These are phyloP conservation scores for Polyplosphaeria fusca DNA, from an alignment of 495 filamentous ascomycete genomes.

Conservation along the genomic window DNA sequence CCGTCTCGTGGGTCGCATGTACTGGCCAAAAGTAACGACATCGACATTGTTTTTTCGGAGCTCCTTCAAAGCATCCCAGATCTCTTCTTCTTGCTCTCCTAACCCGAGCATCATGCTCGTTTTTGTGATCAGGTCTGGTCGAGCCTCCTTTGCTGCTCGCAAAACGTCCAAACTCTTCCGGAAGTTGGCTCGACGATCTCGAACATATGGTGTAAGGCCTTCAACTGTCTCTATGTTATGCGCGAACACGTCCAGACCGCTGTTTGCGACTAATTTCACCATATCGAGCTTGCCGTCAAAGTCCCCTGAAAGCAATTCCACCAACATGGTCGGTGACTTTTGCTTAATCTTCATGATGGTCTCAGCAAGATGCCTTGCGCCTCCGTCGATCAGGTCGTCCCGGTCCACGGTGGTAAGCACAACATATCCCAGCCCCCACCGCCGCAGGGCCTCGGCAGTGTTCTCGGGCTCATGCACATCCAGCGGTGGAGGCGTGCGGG, in stretches of 20 bases:
- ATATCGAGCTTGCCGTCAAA: slow-evolving; percentile 78
- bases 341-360: slow-evolving; percentile 91
- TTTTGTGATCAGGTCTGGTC: slow-evolving; percentile 82
- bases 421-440: slow-evolving; percentile 95
- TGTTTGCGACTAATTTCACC: slow-evolving; percentile 75
- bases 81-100: slow-evolving; percentile 87
- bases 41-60: slow-evolving; percentile 78
- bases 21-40: slow-evolving; percentile 96
- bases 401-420: slow-evolving; percentile 91
- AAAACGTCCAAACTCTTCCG: slow-evolving; percentile 79
- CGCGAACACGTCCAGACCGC: slow-evolving; percentile 92
- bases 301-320: slow-evolving; percentile 94
- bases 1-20: slow-evolving; percentile 97
- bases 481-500: slow-evolving; percentile 69
- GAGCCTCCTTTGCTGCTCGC: slow-evolving; percentile 72
- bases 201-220: slow-evolving; percentile 79
- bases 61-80: slow-evolving; percentile 76
- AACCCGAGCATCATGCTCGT: slow-evolving; percentile 95
- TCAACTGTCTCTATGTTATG: slow-evolving; percentile 97
- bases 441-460: slow-evolving; percentile 84
- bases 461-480: slow-evolving; percentile 97
- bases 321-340: slow-evolving; percentile 79
- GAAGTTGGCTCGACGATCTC: slow-evolving; percentile 88
- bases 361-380: slow-evolving; percentile 87
- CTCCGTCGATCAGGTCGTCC: slow-evolving; percentile 86